These are phyloP conservation scores for Mycena kentingensis DNA, from an alignment of 768 basidiomycete genomes.

Conservation along the genomic window DNA sequence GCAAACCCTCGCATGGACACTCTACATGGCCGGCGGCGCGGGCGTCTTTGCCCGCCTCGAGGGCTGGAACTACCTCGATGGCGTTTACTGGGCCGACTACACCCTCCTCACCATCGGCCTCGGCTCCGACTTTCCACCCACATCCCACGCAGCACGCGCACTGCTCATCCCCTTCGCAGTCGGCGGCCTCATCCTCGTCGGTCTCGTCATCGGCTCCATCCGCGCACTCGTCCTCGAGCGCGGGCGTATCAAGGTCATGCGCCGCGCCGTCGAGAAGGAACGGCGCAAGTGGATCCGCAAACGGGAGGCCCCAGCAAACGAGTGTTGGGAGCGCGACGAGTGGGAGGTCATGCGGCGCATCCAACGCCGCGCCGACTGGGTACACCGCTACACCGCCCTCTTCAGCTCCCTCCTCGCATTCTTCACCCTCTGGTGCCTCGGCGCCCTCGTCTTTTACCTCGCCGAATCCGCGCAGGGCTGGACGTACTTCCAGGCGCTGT, in stretches of 20 bases:
- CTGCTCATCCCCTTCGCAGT: conserved; percentile 42
- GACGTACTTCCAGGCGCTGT: conserved; percentile 42
- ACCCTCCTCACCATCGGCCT: conserved; percentile 44
- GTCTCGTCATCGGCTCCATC: conserved; percentile 41
- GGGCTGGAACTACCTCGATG: conserved; percentile 41
- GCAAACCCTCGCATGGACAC: conserved; percentile 40
- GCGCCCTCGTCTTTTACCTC: conserved; percentile 40
- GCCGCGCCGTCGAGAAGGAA: conserved; percentile 36
- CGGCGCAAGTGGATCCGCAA: conserved; percentile 28
- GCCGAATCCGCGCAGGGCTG: conserved; percentile 32
- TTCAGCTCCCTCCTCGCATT: conserved; percentile 31
- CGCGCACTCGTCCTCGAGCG: conserved; percentile 41
- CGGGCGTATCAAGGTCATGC: conserved; percentile 36
- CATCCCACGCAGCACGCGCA: conserved; percentile 28
- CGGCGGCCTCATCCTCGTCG: conserved; percentile 39
- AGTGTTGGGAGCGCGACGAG: conserved; percentile 35
- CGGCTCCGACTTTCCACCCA: conserved; percentile 40
- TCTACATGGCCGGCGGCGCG: conserved; percentile 42
- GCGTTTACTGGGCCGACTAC: conserved; percentile 46
- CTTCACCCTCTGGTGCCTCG: conserved; percentile 37
- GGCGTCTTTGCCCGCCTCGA: conserved; percentile 39
- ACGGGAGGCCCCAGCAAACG: conserved; percentile 24
- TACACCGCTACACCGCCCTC: conserved; percentile 33
- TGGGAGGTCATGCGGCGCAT: conserved; percentile 43
- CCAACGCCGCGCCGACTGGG: conserved; percentile 26